These are phyloP conservation scores for Aureobasidium melanogenum DNA, from an alignment of 2,329 filamentous ascomycete genomes.

Conservation along the genomic window DNA sequence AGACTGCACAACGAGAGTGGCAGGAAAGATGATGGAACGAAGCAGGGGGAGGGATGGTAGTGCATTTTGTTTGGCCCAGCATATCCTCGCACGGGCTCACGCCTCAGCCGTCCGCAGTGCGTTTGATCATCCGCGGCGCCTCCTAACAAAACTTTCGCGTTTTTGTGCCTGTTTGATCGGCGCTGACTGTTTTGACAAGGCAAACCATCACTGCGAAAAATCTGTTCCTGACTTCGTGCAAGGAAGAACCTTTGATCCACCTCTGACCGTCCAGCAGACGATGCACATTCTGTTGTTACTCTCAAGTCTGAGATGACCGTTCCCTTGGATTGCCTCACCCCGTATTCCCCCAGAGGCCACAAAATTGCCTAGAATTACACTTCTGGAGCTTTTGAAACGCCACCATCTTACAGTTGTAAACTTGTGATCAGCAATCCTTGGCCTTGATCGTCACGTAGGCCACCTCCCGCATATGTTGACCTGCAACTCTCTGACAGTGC, in stretches of 20 bases:
- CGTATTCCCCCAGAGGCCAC: neutral
- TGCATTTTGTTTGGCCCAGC: conserved; percentile 11
- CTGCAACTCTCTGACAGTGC: conserved; percentile 1
- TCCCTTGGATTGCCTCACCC: neutral
- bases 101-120: conserved; percentile 7
- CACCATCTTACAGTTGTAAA: conserved; percentile 5
- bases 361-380: neutral
- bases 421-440: conserved; percentile 8
- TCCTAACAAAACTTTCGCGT: neutral
- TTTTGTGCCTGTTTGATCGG: conserved; percentile 6
- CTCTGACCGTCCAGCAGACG: no score
- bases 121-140: no score
- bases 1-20: conserved; percentile 11
- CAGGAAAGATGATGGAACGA: conserved; percentile 4
- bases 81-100: neutral
- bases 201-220: neutral
- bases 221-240: neutral
- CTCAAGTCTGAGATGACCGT: neutral
- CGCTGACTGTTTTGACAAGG: neutral
- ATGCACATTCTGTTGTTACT: neutral
- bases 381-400: conserved; percentile 2
- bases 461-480: conserved; percentile 5
- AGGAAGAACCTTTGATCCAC: neutral
- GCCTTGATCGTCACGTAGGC: conserved; percentile 2
- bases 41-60: neutral